These are phyloP conservation scores for Parathielavia hyrcaniae DNA, from an alignment of 495 filamentous ascomycete species.

Conservation along the genomic window DNA sequence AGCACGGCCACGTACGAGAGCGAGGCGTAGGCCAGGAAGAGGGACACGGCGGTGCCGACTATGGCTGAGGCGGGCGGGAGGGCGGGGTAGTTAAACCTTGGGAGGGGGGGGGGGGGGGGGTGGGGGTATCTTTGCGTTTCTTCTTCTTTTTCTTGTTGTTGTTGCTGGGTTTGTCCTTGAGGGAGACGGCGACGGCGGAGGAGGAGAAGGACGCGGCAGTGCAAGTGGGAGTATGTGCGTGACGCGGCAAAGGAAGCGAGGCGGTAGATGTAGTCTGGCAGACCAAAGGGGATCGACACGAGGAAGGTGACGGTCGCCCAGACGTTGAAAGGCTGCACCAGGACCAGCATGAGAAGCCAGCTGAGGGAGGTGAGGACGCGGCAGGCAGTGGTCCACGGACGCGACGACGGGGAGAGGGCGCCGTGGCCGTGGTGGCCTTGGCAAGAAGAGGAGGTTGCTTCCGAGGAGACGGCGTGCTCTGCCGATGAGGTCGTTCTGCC, in stretches of 20 bases:
- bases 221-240: background rate
- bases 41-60: slow-evolving; percentile 4
- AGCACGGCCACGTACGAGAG: slow-evolving; percentile 19
- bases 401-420: slow-evolving; percentile 5
- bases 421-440: slow-evolving; percentile 27
- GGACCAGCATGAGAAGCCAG: slow-evolving; percentile 21
- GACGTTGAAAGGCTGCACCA: slow-evolving; percentile 23
- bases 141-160: too few species aligned
- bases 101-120: background rate
- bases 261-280: slow-evolving; percentile 7
- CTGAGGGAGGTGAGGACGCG: slow-evolving; percentile 19
- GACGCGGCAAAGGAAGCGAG: background rate
- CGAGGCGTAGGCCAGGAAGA: slow-evolving; percentile 3
- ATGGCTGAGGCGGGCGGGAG: slow-evolving; percentile 1
- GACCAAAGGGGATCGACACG: background rate
- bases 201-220: background rate
- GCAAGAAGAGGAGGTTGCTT: background rate
- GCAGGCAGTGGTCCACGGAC: slow-evolving; percentile 15
- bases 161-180: too few species aligned
- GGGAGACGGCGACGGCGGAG: background rate
- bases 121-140: background rate
- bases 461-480: background rate
- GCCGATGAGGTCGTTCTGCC: background rate
- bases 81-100: too few species aligned
- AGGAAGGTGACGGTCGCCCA: background rate